phyloP scores from a whole-genome alignment of 2,329 filamentous ascomycete species.

The Cladosporium sp. region DNA sequence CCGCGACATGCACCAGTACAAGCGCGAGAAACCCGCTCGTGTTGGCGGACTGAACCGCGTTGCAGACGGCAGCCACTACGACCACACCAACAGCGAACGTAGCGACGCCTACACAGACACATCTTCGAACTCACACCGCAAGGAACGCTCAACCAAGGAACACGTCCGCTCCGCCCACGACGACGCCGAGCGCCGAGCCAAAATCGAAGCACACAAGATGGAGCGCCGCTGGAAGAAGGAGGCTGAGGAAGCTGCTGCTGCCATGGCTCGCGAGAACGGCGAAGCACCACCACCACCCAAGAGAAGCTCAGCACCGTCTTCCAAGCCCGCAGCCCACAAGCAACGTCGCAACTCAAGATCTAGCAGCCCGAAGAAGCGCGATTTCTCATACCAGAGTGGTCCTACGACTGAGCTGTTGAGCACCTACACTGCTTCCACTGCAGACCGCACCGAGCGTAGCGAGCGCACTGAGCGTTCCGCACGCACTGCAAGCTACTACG shows the following conservation, averaged over 20 bases:
- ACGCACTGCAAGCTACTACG: constrained; percentile 36
- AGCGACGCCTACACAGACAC: constrained; percentile 50
- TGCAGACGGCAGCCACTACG: constrained; percentile 75
- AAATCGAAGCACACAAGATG: constrained; percentile 42
- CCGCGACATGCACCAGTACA: constrained; percentile 74
- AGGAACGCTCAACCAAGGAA: constrained; percentile 14
- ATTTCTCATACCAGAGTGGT: constrained; percentile 37
- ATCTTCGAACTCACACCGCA: constrained; percentile 37
- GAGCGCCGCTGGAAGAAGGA: constrained; percentile 41
- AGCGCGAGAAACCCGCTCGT: constrained; percentile 78
- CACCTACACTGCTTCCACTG: constrained; percentile 41
- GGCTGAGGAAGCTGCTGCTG: constrained; percentile 42
- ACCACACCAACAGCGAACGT: constrained; percentile 69
- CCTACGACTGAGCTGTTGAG: constrained; percentile 35
- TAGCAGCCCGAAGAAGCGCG: constrained; percentile 36
- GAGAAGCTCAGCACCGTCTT: constrained; percentile 31
- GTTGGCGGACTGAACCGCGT: constrained; percentile 87
- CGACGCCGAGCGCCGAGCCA: constrained; percentile 38
- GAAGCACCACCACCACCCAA: constrained; percentile 25
- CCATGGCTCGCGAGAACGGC: constrained; percentile 37
- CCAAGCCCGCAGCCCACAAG: constrained; percentile 31
- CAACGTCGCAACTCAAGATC: constrained; percentile 33
- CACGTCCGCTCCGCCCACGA: constrained; percentile 30
- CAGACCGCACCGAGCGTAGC: constrained; percentile 22
- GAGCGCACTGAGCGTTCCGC: background rate